Evolutionary conservation across 805 yeast species (phyloP), one percentile per base, ranked within the genome.

Genomic region (Kodamaea kakaduensis): DNA sequence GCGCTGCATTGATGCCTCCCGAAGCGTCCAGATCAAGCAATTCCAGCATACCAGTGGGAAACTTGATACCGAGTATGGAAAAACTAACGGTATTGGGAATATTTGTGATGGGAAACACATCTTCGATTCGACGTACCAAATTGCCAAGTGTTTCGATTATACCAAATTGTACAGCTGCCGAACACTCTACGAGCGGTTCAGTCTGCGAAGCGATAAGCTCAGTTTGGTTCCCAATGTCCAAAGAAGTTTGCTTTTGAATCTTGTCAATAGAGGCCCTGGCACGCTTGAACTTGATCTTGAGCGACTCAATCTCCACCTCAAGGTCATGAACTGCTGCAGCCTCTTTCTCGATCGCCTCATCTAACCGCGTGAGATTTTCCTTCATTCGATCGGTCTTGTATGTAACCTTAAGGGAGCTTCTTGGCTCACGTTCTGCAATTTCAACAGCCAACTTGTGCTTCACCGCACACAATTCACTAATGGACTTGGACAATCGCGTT

Each of bases 11-110:
- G 27, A 65, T 48, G 13, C 47, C 53, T 6, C 42, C 41, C n/a
- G 58, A 47, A 20, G 46, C 44, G 9, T 16, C 23, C 18, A 14
- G 18, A 14, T 50, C 45, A 7, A 63, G 46, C 9, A 66, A 32
- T 19, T 61, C 63, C 18, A 48, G 48, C 15, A 54, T 53, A 25
- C 50, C 50, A 3, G 54, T 34, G 1, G 71, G 71, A 34, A 66
- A 61, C 31, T 60, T 64, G 5, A 63, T 41, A 0, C 62, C 68
- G 39, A 54, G 32, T 3, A 67, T 61, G 18, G 47, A 45, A 34
- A 60, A 56, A 7, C 45, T 48, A n/a, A 54, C 44, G 2, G 58
- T 31, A 16, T 46, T 38, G 21, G 46, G 44, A 6, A 44, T 40
- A 34, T 51, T 49, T 6, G 46, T 55, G n/a, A 66, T 61, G 7